Evolutionary conservation across 257 asterid species (phyloP).

Genomic region (Linaria vulgaris): DNA sequence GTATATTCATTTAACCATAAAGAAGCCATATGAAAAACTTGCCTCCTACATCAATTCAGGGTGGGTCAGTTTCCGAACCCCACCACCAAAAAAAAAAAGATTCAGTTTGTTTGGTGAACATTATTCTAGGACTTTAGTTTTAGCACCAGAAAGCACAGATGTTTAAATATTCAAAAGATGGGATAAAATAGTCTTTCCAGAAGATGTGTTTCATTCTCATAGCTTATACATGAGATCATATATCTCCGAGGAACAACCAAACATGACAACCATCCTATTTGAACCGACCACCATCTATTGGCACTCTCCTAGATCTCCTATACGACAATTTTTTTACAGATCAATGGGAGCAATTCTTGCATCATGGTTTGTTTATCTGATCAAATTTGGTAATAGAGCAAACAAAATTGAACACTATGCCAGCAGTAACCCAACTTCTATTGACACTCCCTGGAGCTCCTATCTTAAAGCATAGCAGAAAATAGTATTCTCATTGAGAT

Average conservation of each 20-base stretch:
- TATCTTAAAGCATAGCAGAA: not conserved
- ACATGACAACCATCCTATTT: not conserved
- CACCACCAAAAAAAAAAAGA: no score
- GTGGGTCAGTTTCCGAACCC: not conserved
- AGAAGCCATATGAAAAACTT: conserved; percentile 9
- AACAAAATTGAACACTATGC: no score
- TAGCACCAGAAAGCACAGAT: not conserved
- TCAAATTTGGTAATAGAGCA: no score
- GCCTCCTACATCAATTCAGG: no score
- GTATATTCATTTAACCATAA: not conserved
- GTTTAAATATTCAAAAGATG: not conserved
- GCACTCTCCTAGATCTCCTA: no score
- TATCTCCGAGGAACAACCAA: not conserved
- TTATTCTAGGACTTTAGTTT: not conserved
- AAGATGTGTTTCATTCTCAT: conserved; percentile 6
- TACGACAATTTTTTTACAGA: no score
- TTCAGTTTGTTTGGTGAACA: no score
- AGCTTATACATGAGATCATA: conserved; percentile 1
- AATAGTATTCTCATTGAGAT: no score
- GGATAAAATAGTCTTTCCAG: not conserved
- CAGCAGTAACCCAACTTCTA: not conserved
- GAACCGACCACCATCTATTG: not conserved
- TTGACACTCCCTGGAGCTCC: not conserved
- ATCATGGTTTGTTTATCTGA: no score
- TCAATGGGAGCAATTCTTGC: no score